A percentile compares a stretch with the other conserved stretches of the same genome.
phyloP scores from a whole-genome alignment of 306 rosid genomes.

The Quercus variabilis region DNA sequence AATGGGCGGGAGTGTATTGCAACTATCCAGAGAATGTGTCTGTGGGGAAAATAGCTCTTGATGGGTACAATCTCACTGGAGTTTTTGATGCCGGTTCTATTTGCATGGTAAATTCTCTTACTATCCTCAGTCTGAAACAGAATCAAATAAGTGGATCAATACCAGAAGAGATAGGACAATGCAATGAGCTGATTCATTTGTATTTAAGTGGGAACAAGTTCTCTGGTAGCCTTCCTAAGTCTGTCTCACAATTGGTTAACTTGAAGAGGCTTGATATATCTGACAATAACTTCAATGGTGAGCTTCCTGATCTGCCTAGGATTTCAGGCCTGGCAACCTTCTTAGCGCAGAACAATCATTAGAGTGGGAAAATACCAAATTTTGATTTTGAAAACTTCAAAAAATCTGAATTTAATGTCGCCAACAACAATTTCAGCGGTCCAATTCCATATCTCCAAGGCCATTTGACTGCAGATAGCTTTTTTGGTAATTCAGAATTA shows the following conservation, averaged over 20 bases:
- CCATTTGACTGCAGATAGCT: conserved; percentile 39
- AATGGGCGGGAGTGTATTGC: conserved; percentile 53
- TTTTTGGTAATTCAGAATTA: conserved; percentile 49
- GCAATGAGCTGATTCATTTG: conserved; percentile 44
- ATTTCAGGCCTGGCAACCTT: conserved; percentile 49
- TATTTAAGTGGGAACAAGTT: conserved; percentile 40
- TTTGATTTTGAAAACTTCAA: conserved; percentile 53
- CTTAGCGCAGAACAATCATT: conserved; percentile 43
- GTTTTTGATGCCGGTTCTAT: conserved; percentile 38
- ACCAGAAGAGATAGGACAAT: conserved; percentile 40
- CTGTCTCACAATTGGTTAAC: conserved; percentile 32
- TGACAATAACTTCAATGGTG: conserved; percentile 40
- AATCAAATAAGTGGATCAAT: conserved; percentile 40
- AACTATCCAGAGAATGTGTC: not conserved
- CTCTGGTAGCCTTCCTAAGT: conserved; percentile 47
- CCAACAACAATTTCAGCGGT: conserved; percentile 53
- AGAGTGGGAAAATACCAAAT: conserved; percentile 42
- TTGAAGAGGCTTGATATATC: conserved; percentile 41
- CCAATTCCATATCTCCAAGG: conserved; percentile 47
- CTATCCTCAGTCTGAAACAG: conserved; percentile 27
- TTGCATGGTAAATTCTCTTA: conserved; percentile 30
- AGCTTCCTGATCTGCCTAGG: conserved; percentile 44
- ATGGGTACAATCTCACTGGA: conserved; percentile 28
- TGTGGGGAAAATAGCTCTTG: conserved; percentile 42
- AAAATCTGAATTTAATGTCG: conserved; percentile 34